These are phyloP conservation scores for Lentinula guzmanii DNA, from an alignment of 768 basidiomycete species.

Conservation along the genomic window DNA sequence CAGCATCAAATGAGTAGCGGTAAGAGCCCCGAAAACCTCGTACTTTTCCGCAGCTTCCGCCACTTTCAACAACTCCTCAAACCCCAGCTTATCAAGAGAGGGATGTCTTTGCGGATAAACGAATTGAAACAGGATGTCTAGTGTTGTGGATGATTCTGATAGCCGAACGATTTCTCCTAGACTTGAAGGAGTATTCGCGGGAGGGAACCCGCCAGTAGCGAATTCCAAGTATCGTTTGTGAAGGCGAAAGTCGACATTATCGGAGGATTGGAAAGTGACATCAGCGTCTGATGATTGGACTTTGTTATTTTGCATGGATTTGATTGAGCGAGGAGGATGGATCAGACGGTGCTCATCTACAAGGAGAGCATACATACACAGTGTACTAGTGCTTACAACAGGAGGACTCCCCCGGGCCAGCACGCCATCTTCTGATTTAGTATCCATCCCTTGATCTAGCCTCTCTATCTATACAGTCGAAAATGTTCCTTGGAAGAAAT, in stretches of 20 bases:
- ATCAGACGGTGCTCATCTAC: not conserved
- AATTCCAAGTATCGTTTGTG: conserved; percentile 4
- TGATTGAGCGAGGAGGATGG: not conserved
- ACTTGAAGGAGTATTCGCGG: not conserved
- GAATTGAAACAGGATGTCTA: conserved; percentile 9
- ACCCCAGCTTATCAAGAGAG: conserved; percentile 1
- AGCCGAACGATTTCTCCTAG: conserved; percentile 4
- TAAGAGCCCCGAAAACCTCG: conserved; percentile 6
- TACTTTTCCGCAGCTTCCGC: conserved; percentile 12
- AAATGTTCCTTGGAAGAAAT: not conserved
- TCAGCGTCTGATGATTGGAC: conserved; percentile 6
- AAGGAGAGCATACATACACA: not conserved
- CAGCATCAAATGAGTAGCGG: not conserved
- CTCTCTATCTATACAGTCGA: not conserved
- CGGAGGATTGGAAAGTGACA: conserved; percentile 6
- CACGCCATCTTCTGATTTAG: not conserved
- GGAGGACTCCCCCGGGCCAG: not conserved
- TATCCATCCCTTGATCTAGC: not conserved
- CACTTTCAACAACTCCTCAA: not conserved
- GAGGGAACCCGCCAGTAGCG: conserved; percentile 6
- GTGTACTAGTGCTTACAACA: not conserved
- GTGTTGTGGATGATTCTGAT: conserved; percentile 4
- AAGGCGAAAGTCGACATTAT: conserved; percentile 7
- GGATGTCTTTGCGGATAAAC: conserved; percentile 8
- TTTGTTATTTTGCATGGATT: not conserved